Evolutionary conservation across 2,329 filamentous ascomycete species (phyloP), one percentile per base, ranked within the genome.

Genomic region (Peltaster fructicola): DNA sequence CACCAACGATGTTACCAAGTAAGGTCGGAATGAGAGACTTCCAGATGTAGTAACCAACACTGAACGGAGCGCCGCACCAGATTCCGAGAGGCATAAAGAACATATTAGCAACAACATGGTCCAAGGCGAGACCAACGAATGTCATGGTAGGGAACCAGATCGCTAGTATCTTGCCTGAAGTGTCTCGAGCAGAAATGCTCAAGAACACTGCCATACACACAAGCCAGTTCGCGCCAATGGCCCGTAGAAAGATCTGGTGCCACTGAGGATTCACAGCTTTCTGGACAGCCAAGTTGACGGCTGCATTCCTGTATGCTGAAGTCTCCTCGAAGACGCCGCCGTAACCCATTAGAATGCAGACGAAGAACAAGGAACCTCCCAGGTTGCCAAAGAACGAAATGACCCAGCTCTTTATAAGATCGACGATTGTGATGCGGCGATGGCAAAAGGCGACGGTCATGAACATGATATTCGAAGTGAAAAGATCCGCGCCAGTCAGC

Each of bases 71-170:
- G 0, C 48, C 44, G 0, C 60, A 38, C 47, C 55, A 68, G 22
- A 68, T 63, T 0, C 47, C 59, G 20, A 64, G 36, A 1, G 63
- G 59, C 2, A 44, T 32, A 27, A 42, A 39, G 26, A 43, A 41
- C 61, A 66, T 67, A 31, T 68, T 68, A 12, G 63, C 62, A 10
- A 67, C 52, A 23, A 65, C 61, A 43, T 68, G 64, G 30, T 67
- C 63, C 2, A 65, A 52, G 3, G 31, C 39, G 4, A 44, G 25
- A 9, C 30, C 30, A 0, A 67, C 62, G 33, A 68, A 68, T 1
- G 57, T 57, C 27, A 64, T 63, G 3, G 59, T 61, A 0, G 63
- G 65, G 39, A 56, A 61, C 63, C 63, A 68, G 37, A 68, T 63
- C 2, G 57, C 57, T 6, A 62, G 42, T 1, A 68, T 52, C 36